Percentiles rank a stretch among this genome's conserved stretches.
Evolutionary conservation across 768 basidiomycete species (phyloP).

Genomic region (Hygrocybe punicea): DNA sequence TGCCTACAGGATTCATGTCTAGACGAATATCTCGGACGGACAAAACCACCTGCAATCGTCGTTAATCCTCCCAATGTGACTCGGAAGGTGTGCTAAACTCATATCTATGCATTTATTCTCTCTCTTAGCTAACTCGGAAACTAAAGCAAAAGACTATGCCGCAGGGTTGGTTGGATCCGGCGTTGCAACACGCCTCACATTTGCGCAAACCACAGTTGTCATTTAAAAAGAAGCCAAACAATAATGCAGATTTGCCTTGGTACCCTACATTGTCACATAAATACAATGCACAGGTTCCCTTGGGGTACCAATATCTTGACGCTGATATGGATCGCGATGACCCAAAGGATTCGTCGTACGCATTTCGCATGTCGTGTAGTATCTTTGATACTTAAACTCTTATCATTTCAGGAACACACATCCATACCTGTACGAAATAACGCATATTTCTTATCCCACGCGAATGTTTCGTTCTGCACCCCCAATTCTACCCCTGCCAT

Average conservation of each 20-base stretch:
- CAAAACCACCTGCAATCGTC: constrained; percentile 61
- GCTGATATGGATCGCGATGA: constrained; percentile 21
- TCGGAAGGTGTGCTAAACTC: constrained; percentile 5
- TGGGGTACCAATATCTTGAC: constrained; percentile 57
- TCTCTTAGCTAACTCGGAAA: neutral
- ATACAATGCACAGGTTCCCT: constrained; percentile 77
- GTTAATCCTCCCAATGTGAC: constrained; percentile 43
- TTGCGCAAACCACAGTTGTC: constrained; percentile 77
- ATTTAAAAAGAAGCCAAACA: constrained; percentile 62
- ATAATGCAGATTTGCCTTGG: constrained; percentile 57
- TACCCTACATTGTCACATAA: constrained; percentile 69
- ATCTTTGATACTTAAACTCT: neutral
- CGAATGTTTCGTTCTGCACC: constrained; percentile 56
- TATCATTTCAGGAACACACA: constrained; percentile 43
- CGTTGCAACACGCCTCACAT: constrained; percentile 69
- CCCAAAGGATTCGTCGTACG: constrained; percentile 30
- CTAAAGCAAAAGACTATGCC: constrained; percentile 9
- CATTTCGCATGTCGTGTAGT: neutral
- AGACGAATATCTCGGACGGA: constrained; percentile 71
- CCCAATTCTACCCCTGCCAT: constrained; percentile 53
- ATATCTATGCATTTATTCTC: neutral
- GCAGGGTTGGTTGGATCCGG: constrained; percentile 43
- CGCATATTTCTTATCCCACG: constrained; percentile 64
- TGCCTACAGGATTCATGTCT: constrained; percentile 69
- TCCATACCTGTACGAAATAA: constrained; percentile 86